These are phyloP conservation scores for Cercospora sp. DNA, from an alignment of 2,329 filamentous ascomycete species.

Conservation along the genomic window DNA sequence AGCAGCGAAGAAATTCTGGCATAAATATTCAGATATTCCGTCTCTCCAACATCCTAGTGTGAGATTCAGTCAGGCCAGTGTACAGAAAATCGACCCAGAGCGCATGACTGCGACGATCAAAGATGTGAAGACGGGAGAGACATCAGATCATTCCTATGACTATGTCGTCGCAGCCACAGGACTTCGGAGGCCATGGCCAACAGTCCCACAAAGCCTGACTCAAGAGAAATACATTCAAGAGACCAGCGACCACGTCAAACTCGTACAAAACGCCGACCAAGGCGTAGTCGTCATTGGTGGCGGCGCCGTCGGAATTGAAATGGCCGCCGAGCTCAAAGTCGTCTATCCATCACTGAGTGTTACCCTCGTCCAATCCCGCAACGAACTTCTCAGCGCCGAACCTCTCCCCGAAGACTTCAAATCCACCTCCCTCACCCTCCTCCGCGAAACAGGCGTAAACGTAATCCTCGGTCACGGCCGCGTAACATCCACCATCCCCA, in stretches of 20 bases:
- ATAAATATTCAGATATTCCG: constrained; percentile 65
- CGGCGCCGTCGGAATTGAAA: constrained; percentile 76
- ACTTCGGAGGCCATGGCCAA: constrained; percentile 68
- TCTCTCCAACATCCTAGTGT: constrained; percentile 65
- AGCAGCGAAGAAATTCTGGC: constrained; percentile 69
- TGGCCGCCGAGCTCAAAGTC: constrained; percentile 74
- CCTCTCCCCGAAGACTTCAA: constrained; percentile 69
- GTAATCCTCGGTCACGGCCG: constrained; percentile 61
- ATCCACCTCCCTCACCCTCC: constrained; percentile 58
- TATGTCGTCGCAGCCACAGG: constrained; percentile 74
- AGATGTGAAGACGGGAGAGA: constrained; percentile 37
- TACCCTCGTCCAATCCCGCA: constrained; percentile 72
- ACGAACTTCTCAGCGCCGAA: constrained; percentile 70
- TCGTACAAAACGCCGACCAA: constrained; percentile 52
- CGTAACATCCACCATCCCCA: constrained; percentile 50
- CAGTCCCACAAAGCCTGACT: constrained; percentile 66
- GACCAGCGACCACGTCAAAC: constrained; percentile 59
- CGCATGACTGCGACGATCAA: constrained; percentile 60
- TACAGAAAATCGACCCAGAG: constrained; percentile 60
- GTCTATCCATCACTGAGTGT: constrained; percentile 64
- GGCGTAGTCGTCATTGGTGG: constrained; percentile 74
- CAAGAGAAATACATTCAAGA: constrained; percentile 65
- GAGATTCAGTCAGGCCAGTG: constrained; percentile 64
- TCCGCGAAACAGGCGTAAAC: constrained; percentile 64
- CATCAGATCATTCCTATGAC: constrained; percentile 58